These are phyloP conservation scores for Gossypium davidsonii DNA, from an alignment of 441 rosid species.

Conservation along the genomic window DNA sequence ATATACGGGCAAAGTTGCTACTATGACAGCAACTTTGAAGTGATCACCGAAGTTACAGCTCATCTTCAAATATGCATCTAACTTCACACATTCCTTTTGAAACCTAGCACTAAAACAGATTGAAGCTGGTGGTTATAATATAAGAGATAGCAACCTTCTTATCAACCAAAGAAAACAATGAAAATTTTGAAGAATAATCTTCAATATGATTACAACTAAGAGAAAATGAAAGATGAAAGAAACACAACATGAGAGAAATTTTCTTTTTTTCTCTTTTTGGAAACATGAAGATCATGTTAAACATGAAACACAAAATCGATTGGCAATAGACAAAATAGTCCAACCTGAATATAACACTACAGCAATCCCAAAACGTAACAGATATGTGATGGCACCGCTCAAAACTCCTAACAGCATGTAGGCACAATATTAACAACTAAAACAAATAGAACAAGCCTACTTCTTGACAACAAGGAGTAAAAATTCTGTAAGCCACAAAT, in stretches of 20 bases:
- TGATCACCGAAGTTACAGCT: not conserved
- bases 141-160: constrained; percentile 1
- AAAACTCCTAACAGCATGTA: not conserved
- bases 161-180: not conserved
- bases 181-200: not conserved
- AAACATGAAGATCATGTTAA: not conserved
- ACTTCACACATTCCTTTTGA: not conserved
- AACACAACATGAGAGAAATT: not conserved
- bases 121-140: not conserved
- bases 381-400: not conserved
- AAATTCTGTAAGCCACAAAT: not conserved
- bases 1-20: not conserved
- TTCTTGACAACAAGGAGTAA: not conserved
- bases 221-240: not conserved
- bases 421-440: constrained; percentile 3
- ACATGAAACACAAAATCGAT: not conserved
- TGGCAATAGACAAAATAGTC: not conserved
- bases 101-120: not conserved
- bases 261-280: not conserved
- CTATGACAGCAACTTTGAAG: constrained; percentile 7
- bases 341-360: not conserved
- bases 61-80: constrained; percentile 3
- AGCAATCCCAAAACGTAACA: not conserved
- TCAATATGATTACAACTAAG: not conserved
- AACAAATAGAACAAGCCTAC: not conserved